Conservation (phyloP, 2,329 filamentous ascomycete genomes). For the Huntiella moniliformis region DNA sequence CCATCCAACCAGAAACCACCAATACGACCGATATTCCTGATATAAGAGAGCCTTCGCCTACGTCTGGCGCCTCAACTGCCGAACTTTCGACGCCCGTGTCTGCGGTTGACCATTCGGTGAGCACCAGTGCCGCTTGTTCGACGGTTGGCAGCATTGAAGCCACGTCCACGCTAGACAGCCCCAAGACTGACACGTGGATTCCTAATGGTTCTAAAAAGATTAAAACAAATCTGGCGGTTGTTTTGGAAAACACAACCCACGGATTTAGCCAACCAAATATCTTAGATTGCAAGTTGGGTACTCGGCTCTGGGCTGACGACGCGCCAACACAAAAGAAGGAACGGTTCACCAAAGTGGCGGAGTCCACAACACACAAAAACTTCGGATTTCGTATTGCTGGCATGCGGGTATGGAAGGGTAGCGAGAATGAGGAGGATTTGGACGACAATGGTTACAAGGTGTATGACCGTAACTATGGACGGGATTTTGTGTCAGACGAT, state of each 20-base stretch:
- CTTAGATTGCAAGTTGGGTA: conserved; percentile 79
- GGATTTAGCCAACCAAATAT: conserved; percentile 78
- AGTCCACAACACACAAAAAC: conserved; percentile 39
- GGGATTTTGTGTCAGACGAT: conserved; percentile 29
- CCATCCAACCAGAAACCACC: conserved; percentile 17
- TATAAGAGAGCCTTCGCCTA: background rate
- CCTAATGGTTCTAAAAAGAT: conserved; percentile 41
- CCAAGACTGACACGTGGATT: conserved; percentile 21
- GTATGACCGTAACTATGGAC: conserved; percentile 46
- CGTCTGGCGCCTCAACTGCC: conserved; percentile 19
- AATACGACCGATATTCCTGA: conserved; percentile 16
- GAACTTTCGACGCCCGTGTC: conserved; percentile 17
- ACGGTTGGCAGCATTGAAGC: background rate
- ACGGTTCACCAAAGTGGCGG: conserved; percentile 40
- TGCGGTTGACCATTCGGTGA: background rate
- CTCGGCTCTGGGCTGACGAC: conserved; percentile 67
- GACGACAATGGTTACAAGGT: conserved; percentile 37
- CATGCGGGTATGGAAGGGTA: conserved; percentile 44
- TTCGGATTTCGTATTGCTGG: conserved; percentile 46
- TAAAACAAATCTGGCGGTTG: conserved; percentile 59
- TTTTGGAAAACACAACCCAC: conserved; percentile 65
- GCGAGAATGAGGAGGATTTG: conserved; percentile 30
- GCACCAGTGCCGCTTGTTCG: background rate
- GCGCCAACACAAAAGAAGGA: conserved; percentile 38
- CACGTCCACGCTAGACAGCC: conserved; percentile 1